Evolutionary conservation across 169 alveolate genomes (phyloP), one percentile per base, ranked within the genome.

Genomic region (Plasmodium gallinaceum): DNA sequence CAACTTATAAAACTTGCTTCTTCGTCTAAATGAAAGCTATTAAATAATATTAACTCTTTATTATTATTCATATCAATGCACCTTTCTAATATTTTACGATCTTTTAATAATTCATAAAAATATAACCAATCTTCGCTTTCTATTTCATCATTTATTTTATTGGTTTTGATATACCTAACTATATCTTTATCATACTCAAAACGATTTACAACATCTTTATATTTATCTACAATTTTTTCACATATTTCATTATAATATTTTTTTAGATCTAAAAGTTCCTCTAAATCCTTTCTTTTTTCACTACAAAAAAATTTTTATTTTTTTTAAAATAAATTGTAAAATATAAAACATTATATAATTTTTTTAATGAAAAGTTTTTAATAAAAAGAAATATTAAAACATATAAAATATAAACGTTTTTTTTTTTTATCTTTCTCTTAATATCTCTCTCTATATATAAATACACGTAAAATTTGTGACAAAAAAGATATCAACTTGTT

Each of bases 41-140:
- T 70, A 7, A 86, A 22, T 9, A 61, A 39, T 45, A 48, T 9
- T 18, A 64, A 12, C 24, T 86, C 87, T 20, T 42, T 71, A 20
- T 24, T 61, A 2, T n/a, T 12, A 14, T 70, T 69, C 14, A 26
- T 61, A 18, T 86, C 87, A 43, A 80, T 45, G 43, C 78, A 80
- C 37, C 71, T 58, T 58, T 86, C 92, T 39, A 86, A 37, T 45
- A 86, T 45, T 62, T 71, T 86, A 24, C 92, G 57, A 39, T 86
- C 92, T 65, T 86, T 86, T 65, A 86, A 66, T 7, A 86, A 18
- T 45, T 86, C 92, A 74, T 86, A 86, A 86, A 86, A 86, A 71
- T 86, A 86, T 10, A 86, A 52, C 92, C 92, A 86, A 46, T 86
- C 92, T 71, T 70, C 92, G 48, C 76, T 58, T 71, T 86, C 92